Evolutionary conservation across 2,329 filamentous ascomycete genomes (phyloP).

Genomic region (Phyllosticta citribraziliensis): DNA sequence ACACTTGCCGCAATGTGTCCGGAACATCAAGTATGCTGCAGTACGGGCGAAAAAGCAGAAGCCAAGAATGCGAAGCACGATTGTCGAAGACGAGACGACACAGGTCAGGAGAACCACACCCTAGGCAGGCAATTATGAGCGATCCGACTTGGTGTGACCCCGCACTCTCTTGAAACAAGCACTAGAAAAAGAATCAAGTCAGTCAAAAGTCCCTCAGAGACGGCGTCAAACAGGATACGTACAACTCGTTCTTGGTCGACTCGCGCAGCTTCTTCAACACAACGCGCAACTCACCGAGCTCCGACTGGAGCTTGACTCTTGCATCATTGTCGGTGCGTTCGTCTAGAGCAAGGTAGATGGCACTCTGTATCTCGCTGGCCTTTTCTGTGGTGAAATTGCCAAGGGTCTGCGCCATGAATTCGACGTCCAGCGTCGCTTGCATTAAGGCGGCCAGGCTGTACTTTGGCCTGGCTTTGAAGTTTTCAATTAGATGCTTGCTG

Average conservation of each 20-base stretch:
- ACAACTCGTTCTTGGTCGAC: constrained; percentile 27
- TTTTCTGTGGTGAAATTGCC: constrained; percentile 79
- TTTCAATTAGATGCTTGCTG: constrained; percentile 67
- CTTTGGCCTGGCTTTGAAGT: constrained; percentile 55
- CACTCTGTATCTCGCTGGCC: constrained; percentile 70
- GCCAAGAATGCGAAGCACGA: neutral
- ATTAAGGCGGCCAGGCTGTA: constrained; percentile 78
- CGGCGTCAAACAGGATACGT: neutral
- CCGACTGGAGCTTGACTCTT: constrained; percentile 66
- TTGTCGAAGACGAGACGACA: neutral
- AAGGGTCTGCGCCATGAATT: constrained; percentile 91
- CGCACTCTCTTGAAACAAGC: constrained; percentile 9
- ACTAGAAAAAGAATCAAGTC: neutral
- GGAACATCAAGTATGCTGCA: neutral
- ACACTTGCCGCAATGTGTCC: too few species aligned
- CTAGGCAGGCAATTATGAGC: neutral
- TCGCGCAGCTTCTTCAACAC: constrained; percentile 58
- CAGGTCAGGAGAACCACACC: neutral
- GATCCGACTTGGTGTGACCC: constrained; percentile 7
- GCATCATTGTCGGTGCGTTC: constrained; percentile 81
- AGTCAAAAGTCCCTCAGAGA: neutral
- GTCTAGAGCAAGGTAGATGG: constrained; percentile 89
- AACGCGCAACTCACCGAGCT: constrained; percentile 80
- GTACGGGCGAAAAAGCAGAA: neutral
- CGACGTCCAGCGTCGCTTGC: constrained; percentile 94